phyloP scores from a whole-genome alignment of 495 filamentous ascomycete genomes.

The Oidiodendron maius region DNA sequence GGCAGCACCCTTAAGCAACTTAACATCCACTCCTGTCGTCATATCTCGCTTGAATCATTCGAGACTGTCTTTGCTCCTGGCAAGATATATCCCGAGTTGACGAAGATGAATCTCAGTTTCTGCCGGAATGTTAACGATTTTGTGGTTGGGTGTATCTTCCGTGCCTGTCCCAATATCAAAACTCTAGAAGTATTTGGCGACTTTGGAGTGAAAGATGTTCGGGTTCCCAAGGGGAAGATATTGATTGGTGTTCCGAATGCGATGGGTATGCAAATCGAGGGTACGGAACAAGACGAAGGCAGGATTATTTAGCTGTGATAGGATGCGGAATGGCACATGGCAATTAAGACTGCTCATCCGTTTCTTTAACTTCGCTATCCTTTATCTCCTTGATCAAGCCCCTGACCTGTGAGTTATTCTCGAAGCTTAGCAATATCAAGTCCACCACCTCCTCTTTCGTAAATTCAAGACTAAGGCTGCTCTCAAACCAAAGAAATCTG shows the following conservation, averaged over 20 bases:
- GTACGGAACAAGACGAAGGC: constrained; percentile 22
- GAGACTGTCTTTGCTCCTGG: constrained; percentile 58
- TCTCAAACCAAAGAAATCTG: constrained; percentile 80
- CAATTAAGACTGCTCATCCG: background rate
- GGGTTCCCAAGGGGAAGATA: constrained; percentile 65
- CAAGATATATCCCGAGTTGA: constrained; percentile 58
- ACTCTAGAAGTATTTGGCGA: constrained; percentile 71
- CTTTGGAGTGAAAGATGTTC: constrained; percentile 50
- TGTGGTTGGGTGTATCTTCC: constrained; percentile 67
- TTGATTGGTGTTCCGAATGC: constrained; percentile 74
- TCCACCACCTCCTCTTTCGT: constrained; percentile 80
- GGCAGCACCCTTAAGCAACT: constrained; percentile 53
- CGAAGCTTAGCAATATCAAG: constrained; percentile 82
- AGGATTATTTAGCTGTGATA: constrained; percentile 9
- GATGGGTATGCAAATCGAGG: constrained; percentile 47
- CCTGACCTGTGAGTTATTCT: constrained; percentile 73
- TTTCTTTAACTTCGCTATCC: constrained; percentile 16
- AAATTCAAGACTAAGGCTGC: constrained; percentile 79
- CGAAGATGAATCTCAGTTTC: constrained; percentile 72
- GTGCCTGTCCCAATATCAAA: constrained; percentile 64
- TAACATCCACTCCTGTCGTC: constrained; percentile 71
- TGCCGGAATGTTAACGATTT: constrained; percentile 68
- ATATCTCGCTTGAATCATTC: constrained; percentile 63
- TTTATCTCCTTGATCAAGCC: constrained; percentile 76
- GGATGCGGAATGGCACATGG: background rate